Percentiles rank a stretch among this genome's conserved stretches.
These are phyloP conservation scores for Solanum megistacrolobum DNA, from an alignment of 257 asterid genomes.

Conservation along the genomic window DNA sequence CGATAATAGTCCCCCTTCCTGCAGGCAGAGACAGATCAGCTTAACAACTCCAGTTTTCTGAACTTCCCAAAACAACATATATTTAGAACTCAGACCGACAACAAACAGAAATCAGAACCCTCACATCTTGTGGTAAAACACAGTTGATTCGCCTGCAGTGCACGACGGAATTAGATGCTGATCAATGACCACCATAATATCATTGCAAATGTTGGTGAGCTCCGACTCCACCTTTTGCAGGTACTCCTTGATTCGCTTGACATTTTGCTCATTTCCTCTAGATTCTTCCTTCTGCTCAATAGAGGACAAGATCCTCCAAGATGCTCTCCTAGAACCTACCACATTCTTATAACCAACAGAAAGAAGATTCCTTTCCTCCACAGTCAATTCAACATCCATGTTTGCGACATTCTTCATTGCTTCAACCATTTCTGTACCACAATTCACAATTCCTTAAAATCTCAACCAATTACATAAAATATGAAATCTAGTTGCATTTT, in stretches of 20 bases:
- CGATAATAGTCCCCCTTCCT: constrained; percentile 73
- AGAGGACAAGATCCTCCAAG: constrained; percentile 89
- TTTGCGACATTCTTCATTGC: constrained; percentile 71
- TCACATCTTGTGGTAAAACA: constrained; percentile 83
- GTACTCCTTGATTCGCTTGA: constrained; percentile 70
- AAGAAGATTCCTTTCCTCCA: constrained; percentile 79
- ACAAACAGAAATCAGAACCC: background rate
- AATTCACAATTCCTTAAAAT: background rate
- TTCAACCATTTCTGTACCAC: constrained; percentile 66
- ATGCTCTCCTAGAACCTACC: constrained; percentile 78
- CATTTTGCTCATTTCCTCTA: constrained; percentile 75
- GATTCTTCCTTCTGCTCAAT: constrained; percentile 88
- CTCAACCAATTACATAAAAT: background rate
- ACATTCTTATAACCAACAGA: constrained; percentile 93
- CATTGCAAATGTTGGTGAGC: constrained; percentile 58
- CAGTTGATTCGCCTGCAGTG: constrained; percentile 69
- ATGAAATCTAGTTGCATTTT: background rate
- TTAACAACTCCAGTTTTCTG: background rate
- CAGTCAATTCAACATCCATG: constrained; percentile 67
- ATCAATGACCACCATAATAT: constrained; percentile 68
- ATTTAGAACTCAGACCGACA: background rate
- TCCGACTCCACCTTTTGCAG: constrained; percentile 75
- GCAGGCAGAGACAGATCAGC: constrained; percentile 10
- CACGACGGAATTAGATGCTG: constrained; percentile 83
- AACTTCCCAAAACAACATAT: background rate